phyloP scores from a whole-genome alignment of 768 basidiomycete genomes.

The Boletus patriciae region DNA sequence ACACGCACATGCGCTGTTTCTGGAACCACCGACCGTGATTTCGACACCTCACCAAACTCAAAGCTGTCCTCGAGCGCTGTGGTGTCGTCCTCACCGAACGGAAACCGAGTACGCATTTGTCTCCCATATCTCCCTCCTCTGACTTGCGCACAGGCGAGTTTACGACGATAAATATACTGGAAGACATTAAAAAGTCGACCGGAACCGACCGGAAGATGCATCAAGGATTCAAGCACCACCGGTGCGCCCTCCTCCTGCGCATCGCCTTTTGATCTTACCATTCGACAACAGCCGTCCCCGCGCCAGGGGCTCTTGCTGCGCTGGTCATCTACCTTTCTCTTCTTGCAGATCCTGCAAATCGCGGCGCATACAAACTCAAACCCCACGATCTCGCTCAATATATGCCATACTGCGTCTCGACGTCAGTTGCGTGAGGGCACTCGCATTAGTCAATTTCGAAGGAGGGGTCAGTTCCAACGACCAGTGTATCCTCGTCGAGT shows the following conservation, averaged over 20 bases:
- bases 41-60: slow-evolving; percentile 87
- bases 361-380: slow-evolving; percentile 74
- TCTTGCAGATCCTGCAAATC: slow-evolving; percentile 72
- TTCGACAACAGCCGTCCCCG: slow-evolving; percentile 55
- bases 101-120: slow-evolving; percentile 89
- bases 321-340: slow-evolving; percentile 82
- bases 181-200: slow-evolving; percentile 61
- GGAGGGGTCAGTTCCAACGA: slow-evolving; percentile 34
- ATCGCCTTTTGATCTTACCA: neutral
- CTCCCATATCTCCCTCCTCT: neutral
- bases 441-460: slow-evolving; percentile 34
- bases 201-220: slow-evolving; percentile 31
- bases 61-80: slow-evolving; percentile 87
- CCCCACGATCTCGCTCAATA: slow-evolving; percentile 81
- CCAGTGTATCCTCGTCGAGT: neutral
- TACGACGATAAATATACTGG: slow-evolving; percentile 70
- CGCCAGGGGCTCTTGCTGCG: slow-evolving; percentile 79
- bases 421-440: no score
- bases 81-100: slow-evolving; percentile 88
- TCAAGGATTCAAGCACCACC: slow-evolving; percentile 7
- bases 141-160: slow-evolving; percentile 68
- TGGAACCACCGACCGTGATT: slow-evolving; percentile 75
- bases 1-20: slow-evolving; percentile 72
- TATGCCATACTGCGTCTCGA: slow-evolving; percentile 57
- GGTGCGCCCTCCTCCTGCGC: slow-evolving; percentile 7